Evolutionary conservation across 768 basidiomycete species (phyloP).

Genomic region (Serendipita sp.): DNA sequence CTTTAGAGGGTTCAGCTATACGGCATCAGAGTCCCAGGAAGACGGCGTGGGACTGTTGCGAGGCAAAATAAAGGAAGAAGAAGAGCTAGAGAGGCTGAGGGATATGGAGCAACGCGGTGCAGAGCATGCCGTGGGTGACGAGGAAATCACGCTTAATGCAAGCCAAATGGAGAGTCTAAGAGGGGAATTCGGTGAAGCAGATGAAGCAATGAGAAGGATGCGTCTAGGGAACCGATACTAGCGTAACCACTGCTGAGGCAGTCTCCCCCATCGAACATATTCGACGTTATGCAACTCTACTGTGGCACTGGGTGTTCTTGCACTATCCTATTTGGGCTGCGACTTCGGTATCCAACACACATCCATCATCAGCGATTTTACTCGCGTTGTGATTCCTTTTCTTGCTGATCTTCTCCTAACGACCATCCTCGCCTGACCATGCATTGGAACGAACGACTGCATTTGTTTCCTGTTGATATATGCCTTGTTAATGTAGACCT

Average conservation of each 20-base stretch:
- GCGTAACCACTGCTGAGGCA: no score
- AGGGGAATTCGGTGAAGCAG: slow-evolving; percentile 3
- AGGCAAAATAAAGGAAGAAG: background rate
- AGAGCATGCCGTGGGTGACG: slow-evolving; percentile 2
- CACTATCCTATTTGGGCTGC: no score
- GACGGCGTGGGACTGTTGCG: background rate
- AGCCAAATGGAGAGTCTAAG: background rate
- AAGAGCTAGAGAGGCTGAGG: background rate
- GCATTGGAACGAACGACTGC: background rate
- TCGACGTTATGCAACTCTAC: no score
- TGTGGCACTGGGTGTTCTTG: no score
- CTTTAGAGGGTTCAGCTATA: slow-evolving; percentile 69
- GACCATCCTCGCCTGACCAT: background rate
- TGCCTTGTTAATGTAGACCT: no score
- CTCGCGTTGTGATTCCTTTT: no score
- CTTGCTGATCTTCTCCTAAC: background rate
- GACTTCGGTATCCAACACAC: no score
- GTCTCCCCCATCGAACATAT: no score
- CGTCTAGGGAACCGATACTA: background rate
- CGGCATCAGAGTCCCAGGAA: slow-evolving; percentile 25
- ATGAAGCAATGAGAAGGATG: slow-evolving; percentile 7
- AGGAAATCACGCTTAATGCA: background rate
- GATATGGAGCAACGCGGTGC: background rate
- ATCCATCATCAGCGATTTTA: no score
- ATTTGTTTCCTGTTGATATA: no score